A percentile compares a stretch with the other conserved stretches of the same genome.
phyloP scores from a whole-genome alignment of 371 early-diverging fungal species.

The Mucor plumbeus region DNA sequence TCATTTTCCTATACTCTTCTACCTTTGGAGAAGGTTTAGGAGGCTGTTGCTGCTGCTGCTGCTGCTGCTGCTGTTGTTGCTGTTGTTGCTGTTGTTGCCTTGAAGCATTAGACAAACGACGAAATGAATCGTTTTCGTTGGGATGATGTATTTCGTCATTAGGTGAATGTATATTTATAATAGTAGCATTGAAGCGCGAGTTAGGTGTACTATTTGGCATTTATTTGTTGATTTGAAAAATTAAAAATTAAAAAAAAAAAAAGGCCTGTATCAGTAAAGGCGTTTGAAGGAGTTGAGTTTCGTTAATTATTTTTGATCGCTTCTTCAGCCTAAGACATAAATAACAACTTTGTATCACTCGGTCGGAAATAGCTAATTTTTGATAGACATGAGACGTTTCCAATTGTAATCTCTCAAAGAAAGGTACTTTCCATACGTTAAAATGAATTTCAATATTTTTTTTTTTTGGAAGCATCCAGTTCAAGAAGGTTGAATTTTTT shows the following conservation, averaged over 20 bases:
- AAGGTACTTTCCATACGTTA: too few species aligned
- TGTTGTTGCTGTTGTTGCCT: conserved; percentile 12
- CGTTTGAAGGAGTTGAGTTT: not conserved
- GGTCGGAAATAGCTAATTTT: too few species aligned
- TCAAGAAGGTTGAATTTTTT: too few species aligned
- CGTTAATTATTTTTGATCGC: too few species aligned
- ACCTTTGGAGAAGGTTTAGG: conserved; percentile 40
- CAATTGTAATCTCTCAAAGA: too few species aligned
- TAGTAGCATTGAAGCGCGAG: conserved; percentile 27
- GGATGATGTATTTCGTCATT: conserved; percentile 10
- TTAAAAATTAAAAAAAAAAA: not conserved
- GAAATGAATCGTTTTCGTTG: not conserved
- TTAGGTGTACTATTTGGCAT: conserved; percentile 19
- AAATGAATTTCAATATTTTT: too few species aligned
- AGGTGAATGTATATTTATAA: conserved; percentile 33
- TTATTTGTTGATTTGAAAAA: not conserved
- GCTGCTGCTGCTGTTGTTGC: conserved; percentile 11
- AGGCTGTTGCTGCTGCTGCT: not conserved
- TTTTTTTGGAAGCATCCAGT: too few species aligned
- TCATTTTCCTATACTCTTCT: conserved; percentile 48
- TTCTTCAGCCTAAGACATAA: too few species aligned
- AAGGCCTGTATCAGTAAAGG: not conserved
- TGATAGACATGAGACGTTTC: too few species aligned
- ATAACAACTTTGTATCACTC: too few species aligned
- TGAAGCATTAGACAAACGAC: conserved; percentile 23